Conservation (phyloP, 169 alveolate species). For the Babesia bigemina region DNA sequence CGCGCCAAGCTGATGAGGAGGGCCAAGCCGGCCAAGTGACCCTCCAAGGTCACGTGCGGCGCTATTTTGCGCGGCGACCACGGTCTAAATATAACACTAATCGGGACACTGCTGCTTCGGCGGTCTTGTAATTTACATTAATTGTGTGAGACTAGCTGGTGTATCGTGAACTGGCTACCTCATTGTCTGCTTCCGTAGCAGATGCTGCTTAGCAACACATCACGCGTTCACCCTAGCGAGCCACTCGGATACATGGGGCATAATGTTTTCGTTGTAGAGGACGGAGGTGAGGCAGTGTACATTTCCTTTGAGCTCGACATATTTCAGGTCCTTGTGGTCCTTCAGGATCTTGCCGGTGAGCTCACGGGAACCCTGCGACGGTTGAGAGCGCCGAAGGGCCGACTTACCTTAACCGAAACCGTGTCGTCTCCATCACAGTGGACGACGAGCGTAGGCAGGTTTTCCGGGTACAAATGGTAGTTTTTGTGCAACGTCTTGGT, state of each 20-base stretch:
- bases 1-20: slow-evolving; percentile 41
- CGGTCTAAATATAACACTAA: no score
- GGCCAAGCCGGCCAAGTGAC: not conserved
- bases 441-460: slow-evolving; percentile 64
- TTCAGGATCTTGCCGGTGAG: slow-evolving; percentile 16
- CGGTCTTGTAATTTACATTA: no score
- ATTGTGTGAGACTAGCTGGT: no score
- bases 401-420: slow-evolving; percentile 45
- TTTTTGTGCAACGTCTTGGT: slow-evolving; percentile 55
- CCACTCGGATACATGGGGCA: slow-evolving; percentile 38
- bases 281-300: slow-evolving; percentile 59
- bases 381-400: not conserved
- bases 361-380: slow-evolving; percentile 47
- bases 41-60: not conserved
- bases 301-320: slow-evolving; percentile 47
- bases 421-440: slow-evolving; percentile 64
- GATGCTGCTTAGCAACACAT: no score
- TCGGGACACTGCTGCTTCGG: no score
- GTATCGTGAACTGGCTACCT: no score
- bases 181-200: no score
- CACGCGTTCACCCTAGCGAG: not conserved
- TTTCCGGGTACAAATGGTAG: slow-evolving; percentile 44
- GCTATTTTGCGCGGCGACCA: not conserved
- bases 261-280: slow-evolving; percentile 15
- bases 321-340: slow-evolving; percentile 5